These are phyloP conservation scores for Isabelozyma gotoi DNA, from an alignment of 805 yeast species.

Conservation along the genomic window DNA sequence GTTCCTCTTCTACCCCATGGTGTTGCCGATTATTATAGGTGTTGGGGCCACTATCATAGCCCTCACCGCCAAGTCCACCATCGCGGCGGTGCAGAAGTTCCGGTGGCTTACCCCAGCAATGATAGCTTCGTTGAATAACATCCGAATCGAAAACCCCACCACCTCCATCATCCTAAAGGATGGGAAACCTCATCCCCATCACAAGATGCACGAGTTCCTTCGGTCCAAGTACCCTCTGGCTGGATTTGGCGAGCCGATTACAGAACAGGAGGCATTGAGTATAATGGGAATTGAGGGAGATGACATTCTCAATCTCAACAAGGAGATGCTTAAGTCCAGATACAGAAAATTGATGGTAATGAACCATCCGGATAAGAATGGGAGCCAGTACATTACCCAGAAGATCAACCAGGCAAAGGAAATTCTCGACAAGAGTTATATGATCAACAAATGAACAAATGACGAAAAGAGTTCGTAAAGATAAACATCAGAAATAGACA, in stretches of 20 bases:
- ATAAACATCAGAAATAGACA: background rate
- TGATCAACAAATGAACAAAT: constrained; percentile 20
- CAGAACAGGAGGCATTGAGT: constrained; percentile 43
- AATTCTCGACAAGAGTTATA: constrained; percentile 37
- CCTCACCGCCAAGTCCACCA: constrained; percentile 36
- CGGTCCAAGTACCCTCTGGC: constrained; percentile 28
- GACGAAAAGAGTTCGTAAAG: background rate
- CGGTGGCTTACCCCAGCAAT: constrained; percentile 28
- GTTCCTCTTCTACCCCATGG: constrained; percentile 13
- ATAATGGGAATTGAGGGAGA: constrained; percentile 42
- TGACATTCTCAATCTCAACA: constrained; percentile 40
- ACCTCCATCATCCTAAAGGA: constrained; percentile 8
- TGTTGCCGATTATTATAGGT: constrained; percentile 54
- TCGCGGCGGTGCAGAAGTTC: constrained; percentile 30
- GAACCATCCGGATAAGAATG: constrained; percentile 45
- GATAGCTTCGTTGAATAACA: constrained; percentile 35
- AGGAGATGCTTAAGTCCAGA: constrained; percentile 27
- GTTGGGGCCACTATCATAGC: constrained; percentile 55
- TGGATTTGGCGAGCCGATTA: constrained; percentile 38
- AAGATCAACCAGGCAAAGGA: constrained; percentile 45
- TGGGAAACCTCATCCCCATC: constrained; percentile 11
- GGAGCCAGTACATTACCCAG: constrained; percentile 40
- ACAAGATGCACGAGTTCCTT: constrained; percentile 10
- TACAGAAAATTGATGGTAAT: constrained; percentile 38
- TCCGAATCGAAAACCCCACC: constrained; percentile 12